phyloP scores from a whole-genome alignment of 495 filamentous ascomycete species.

The Bathelium albidoporum region DNA sequence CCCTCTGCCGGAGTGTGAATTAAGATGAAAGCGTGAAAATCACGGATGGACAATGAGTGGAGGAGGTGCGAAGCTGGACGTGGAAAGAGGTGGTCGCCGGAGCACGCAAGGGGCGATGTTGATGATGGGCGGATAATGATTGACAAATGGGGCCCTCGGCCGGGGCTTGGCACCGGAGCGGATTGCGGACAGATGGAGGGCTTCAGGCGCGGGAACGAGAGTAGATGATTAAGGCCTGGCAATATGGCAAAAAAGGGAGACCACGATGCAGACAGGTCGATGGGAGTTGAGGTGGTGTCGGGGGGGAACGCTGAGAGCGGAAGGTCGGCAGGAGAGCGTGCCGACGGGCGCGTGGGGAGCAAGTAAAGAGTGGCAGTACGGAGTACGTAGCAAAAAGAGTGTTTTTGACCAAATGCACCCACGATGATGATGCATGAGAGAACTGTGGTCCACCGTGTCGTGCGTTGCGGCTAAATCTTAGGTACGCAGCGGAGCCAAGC shows the following conservation, averaged over 20 bases:
- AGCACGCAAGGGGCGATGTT: neutral
- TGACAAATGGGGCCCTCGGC: neutral
- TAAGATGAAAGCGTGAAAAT: neutral
- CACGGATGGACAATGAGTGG: neutral
- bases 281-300: neutral
- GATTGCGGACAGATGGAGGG: neutral
- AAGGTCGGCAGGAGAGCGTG: neutral
- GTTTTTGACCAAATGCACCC: neutral
- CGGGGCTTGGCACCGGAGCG: neutral
- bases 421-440: neutral
- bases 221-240: neutral
- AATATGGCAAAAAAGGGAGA: neutral
- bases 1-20: neutral
- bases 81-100: neutral
- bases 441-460: neutral
- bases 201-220: neutral
- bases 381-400: neutral
- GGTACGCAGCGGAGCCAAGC: neutral
- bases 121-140: neutral
- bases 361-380: neutral
- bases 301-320: neutral
- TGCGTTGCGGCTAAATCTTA: neutral
- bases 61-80: neutral
- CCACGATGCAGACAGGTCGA: neutral
- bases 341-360: neutral